Base-by-base conservation (phyloP, 2,329 filamentous ascomycete species). In the Microsporum audouinii region DNA sequence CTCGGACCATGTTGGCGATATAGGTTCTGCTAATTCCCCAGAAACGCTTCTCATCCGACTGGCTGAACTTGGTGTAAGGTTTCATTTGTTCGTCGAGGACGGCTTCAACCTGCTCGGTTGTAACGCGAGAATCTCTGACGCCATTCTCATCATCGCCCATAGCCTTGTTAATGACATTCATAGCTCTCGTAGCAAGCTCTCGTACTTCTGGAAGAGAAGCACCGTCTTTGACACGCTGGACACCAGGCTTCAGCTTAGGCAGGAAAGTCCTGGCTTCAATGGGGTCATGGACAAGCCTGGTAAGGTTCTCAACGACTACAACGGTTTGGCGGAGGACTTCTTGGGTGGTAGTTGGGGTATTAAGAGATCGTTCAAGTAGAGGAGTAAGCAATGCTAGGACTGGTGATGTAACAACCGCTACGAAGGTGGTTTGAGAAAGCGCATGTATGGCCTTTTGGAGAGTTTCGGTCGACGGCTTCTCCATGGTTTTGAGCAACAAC, bases 381-480 rank as follows among this genome's bases (percentile, higher is more conserved):
- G 94, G 94, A 1, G 94, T 99, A 60, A 99, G 82, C 61, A 99
- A 85, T 17, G 94, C 94, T 62, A 99, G 84, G 3, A 97, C 92
- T 7, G 94, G 94, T 6, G 92, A 96, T 10, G 91, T 96, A 68
- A 99, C 94, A 65, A 95, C 83, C 61, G 94, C 91, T 59, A 99
- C 94, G 68, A 99, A 99, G n/a, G 94, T 99, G 8, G 94, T 99
- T 78, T 95, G 90, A 2, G 91, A 96, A 53, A 99, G 81, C 53
- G 91, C 94, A 71, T 96, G 94, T 66, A 99, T 97, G 36, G 94
- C 91, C 79, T 96, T 96, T 73, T 96, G 89, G 61, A 95, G 82
- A 33, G 88, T 90, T 74, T 95, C 85, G 12, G 88, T 81, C 8
- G 90, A 96, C 4, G 94, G 94, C 69, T 96, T 86, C 73, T 96